phyloP scores from a whole-genome alignment of 2,329 filamentous ascomycete species.

The Lachnellula arida region DNA sequence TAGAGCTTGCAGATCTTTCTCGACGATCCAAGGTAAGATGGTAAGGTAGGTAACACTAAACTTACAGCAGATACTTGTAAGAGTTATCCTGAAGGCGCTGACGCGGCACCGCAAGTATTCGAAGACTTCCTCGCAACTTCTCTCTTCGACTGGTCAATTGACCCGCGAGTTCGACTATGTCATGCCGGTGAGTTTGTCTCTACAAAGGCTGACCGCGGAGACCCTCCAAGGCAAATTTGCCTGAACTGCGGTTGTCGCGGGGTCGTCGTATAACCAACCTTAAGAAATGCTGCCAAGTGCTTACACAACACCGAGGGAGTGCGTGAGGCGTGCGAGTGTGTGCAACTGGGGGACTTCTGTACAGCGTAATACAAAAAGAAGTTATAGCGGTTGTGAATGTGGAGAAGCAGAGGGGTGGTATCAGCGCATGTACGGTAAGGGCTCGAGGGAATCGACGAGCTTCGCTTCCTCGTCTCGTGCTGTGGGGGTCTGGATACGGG shows the following conservation, averaged over 20 bases:
- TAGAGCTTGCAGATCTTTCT: background rate
- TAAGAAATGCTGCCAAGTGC: no score
- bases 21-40: background rate
- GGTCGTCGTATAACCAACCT: background rate
- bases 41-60: background rate
- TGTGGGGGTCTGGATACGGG: background rate
- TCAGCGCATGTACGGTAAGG: background rate
- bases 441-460: background rate
- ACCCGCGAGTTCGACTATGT: constrained; percentile 13
- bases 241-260: constrained; percentile 1
- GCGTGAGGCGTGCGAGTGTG: background rate
- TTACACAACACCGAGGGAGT: background rate
- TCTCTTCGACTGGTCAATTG: constrained; percentile 18
- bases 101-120: background rate
- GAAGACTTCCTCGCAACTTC: constrained; percentile 5
- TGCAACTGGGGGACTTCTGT: background rate
- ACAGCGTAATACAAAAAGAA: background rate
- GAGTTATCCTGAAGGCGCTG: background rate
- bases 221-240: background rate
- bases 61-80: background rate
- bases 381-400: background rate
- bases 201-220: constrained; percentile 1
- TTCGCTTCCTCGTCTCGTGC: background rate
- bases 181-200: constrained; percentile 18
- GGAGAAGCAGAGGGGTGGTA: background rate